Conservation (phyloP, 441 rosid species). For the Viola pubescens region DNA sequence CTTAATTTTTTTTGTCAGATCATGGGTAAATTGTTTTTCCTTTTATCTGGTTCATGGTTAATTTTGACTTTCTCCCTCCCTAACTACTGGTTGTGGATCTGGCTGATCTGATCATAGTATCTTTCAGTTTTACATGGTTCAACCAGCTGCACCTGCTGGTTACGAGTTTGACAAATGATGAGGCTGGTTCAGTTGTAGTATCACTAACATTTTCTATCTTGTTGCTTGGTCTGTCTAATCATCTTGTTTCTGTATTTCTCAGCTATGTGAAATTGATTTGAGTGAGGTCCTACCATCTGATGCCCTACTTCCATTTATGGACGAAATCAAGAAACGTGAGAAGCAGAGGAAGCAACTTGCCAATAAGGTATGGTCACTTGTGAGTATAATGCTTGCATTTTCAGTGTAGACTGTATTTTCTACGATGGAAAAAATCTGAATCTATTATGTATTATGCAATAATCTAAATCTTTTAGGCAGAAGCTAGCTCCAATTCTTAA, state of each 20-base stretch:
- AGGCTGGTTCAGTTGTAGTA: too few species aligned
- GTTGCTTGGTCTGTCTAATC: conserved; percentile 4
- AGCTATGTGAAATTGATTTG: conserved; percentile 93
- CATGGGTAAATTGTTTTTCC: too few species aligned
- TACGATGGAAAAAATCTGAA: too few species aligned
- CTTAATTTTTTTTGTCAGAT: too few species aligned
- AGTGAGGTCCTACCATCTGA: conserved; percentile 53
- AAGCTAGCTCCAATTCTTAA: not conserved
- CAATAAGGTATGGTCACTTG: conserved; percentile 42
- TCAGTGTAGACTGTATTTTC: too few species aligned
- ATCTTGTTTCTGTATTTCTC: conserved; percentile 22
- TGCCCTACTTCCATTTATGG: conserved; percentile 69
- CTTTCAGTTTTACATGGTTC: too few species aligned
- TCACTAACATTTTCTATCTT: not conserved
- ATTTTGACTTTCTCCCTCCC: too few species aligned
- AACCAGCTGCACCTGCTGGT: too few species aligned
- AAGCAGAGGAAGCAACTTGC: conserved; percentile 73
- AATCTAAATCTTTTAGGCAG: conserved; percentile 4
- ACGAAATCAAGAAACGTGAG: conserved; percentile 84
- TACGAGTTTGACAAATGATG: too few species aligned
- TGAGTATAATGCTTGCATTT: not conserved
- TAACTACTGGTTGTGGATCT: too few species aligned
- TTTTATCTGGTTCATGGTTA: too few species aligned
- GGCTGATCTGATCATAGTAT: too few species aligned
- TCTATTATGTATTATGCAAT: not conserved